Conservation (phyloP, 2,329 filamentous ascomycete species). For the Neopestalotiopsis sp. region DNA sequence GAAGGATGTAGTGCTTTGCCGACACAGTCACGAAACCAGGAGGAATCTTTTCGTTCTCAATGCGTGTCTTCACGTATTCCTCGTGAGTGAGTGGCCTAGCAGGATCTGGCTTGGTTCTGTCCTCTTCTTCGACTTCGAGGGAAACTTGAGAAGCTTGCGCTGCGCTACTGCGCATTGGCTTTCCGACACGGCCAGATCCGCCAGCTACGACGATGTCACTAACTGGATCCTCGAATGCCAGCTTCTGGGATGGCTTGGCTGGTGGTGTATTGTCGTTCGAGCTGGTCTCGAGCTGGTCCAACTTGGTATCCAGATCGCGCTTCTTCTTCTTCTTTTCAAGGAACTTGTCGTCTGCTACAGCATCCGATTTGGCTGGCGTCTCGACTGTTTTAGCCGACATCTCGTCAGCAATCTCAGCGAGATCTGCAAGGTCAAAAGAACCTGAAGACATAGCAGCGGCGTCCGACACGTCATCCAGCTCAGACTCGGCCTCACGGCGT, state of each 20-base stretch:
- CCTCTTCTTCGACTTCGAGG: slow-evolving; percentile 29
- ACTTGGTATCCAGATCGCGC: slow-evolving; percentile 8
- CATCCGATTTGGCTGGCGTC: background rate
- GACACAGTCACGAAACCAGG: slow-evolving; percentile 56
- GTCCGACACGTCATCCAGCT: background rate
- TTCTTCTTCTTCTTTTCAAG: slow-evolving; percentile 6
- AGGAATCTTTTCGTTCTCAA: slow-evolving; percentile 52
- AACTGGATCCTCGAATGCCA: slow-evolving; percentile 21
- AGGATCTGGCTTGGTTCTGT: slow-evolving; percentile 38
- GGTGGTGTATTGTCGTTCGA: slow-evolving; percentile 20
- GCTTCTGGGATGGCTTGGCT: slow-evolving; percentile 24
- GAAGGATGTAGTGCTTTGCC: slow-evolving; percentile 62
- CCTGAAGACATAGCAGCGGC: background rate
- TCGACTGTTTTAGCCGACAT: background rate
- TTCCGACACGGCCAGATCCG: slow-evolving; percentile 15
- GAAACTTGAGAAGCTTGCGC: slow-evolving; percentile 37
- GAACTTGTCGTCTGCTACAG: slow-evolving; percentile 9
- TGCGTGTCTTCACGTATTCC: slow-evolving; percentile 55
- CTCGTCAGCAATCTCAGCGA: slow-evolving; percentile 3
- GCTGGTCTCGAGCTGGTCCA: slow-evolving; percentile 19
- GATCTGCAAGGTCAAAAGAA: background rate
- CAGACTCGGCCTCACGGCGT: slow-evolving; percentile 20
- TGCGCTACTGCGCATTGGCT: slow-evolving; percentile 23
- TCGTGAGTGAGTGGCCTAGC: slow-evolving; percentile 54
- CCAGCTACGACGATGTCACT: slow-evolving; percentile 21